Percentiles rank a stretch among this genome's conserved stretches.
These are phyloP conservation scores for Aspergillus diversus DNA, from an alignment of 495 filamentous ascomycete species.

Conservation along the genomic window DNA sequence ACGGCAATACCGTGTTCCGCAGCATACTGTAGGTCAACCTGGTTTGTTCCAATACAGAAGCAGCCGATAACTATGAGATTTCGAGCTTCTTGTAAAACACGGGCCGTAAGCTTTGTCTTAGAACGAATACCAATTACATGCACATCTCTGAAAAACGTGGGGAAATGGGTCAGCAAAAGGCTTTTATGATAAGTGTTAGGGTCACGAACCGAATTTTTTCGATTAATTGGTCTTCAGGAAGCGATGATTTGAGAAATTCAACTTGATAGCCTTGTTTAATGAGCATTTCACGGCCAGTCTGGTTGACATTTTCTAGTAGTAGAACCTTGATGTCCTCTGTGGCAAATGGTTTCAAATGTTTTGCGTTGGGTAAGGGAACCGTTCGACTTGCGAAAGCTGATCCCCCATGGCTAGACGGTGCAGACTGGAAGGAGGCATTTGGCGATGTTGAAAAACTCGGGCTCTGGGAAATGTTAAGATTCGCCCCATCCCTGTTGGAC, in stretches of 20 bases:
- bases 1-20: conserved; percentile 92
- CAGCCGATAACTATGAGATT: conserved; percentile 95
- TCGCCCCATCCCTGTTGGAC: conserved; percentile 35
- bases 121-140: conserved; percentile 98
- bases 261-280: conserved; percentile 92
- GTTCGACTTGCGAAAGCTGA: conserved; percentile 36
- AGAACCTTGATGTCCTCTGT: conserved; percentile 95
- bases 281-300: conserved; percentile 83
- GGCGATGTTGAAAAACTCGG: conserved; percentile 65
- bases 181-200: neutral
- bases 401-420: conserved; percentile 51
- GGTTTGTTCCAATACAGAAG: conserved; percentile 99
- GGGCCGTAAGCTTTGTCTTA: conserved; percentile 90
- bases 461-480: conserved; percentile 52
- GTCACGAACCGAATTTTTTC: conserved; percentile 86
- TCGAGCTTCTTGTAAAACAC: conserved; percentile 84
- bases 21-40: conserved; percentile 92
- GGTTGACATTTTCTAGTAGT: conserved; percentile 93
- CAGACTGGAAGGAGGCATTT: conserved; percentile 65
- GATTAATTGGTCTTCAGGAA: conserved; percentile 92
- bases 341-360: conserved; percentile 93
- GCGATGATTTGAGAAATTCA: conserved; percentile 82
- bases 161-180: conserved; percentile 12
- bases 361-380: conserved; percentile 52
- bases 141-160: conserved; percentile 65